Conservation (phyloP, 2,329 filamentous ascomycete species). For the Mollisiaceae sp. region DNA sequence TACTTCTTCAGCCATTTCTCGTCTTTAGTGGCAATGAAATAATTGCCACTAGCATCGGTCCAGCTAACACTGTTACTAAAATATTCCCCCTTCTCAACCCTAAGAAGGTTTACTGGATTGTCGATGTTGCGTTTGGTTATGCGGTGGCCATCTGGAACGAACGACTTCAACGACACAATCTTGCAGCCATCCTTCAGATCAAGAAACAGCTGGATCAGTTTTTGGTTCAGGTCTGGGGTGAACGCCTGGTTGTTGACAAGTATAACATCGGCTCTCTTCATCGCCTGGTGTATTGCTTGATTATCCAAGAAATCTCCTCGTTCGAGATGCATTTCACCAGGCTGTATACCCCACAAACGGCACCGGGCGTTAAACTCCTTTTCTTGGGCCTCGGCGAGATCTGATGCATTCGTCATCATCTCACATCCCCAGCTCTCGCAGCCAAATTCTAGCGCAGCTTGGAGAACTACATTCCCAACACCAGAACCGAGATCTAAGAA, state of each 20-base stretch:
- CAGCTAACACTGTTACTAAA: constrained; percentile 80
- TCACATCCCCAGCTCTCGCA: constrained; percentile 97
- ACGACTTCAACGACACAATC: constrained; percentile 90
- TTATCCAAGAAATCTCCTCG: constrained; percentile 84
- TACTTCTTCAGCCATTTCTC: constrained; percentile 23
- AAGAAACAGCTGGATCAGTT: constrained; percentile 85
- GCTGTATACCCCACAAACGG: constrained; percentile 83
- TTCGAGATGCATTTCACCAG: constrained; percentile 80
- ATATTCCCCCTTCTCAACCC: constrained; percentile 73
- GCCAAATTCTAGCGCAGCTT: constrained; percentile 90
- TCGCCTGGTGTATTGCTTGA: constrained; percentile 68
- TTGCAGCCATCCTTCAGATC: constrained; percentile 90
- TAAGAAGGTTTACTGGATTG: constrained; percentile 81
- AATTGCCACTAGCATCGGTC: constrained; percentile 83
- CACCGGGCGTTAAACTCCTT: constrained; percentile 85
- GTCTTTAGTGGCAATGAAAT: constrained; percentile 81
- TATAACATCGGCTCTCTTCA: constrained; percentile 90
- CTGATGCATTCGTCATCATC: constrained; percentile 90
- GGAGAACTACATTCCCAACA: constrained; percentile 93
- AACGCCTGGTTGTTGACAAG: constrained; percentile 99
- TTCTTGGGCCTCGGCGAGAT: constrained; percentile 79
- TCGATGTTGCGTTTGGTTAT: constrained; percentile 74
- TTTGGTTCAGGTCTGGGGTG: constrained; percentile 82
- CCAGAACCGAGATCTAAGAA: constrained; percentile 96
- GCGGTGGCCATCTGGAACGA: constrained; percentile 80